Evolutionary conservation across 2,329 filamentous ascomycete genomes (phyloP), one percentile per base, ranked within the genome.

Genomic region (Fusarium ambrosium): DNA sequence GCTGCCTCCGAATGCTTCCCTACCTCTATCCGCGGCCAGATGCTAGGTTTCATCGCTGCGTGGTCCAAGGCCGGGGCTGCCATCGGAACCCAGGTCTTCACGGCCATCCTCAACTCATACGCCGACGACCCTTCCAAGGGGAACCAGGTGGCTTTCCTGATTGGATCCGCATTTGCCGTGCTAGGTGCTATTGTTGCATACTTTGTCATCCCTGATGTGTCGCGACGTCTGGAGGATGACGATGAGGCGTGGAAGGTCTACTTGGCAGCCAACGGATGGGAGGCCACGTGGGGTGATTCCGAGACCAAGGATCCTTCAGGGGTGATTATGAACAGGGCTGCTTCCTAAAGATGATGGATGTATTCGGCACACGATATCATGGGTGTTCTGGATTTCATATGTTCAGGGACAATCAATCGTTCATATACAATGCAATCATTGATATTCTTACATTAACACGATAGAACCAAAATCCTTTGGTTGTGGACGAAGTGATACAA

Each of bases 11-110:
- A 89, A 68, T 86, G 83, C 29, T 89, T 88, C 78, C 86, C 87
- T 0, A 89, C 87, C 0, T 84, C 85, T 0, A 82, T 89, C 4
- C 82, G 87, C 2, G 87, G 86, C 0, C 86, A 88, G 62, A 87
- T 86, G 77, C 82, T 88, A 67, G 87, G 87, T 1, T 81, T 88
- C 60, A 83, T 86, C 1, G 81, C 86, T 0, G 87, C 86, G 0
- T 84, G 84, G 20, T 85, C 85, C 14, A 89, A 89, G 67, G 86
- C 86, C 1, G 87, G 87, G 1, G 86, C 86, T 0, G 85, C 86
- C 0, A 85, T 89, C 20, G 87, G 87, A 1, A 88, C 86, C 0
- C 81, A 87, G 65, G 86, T 87, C 4, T 89, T 89, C 66, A 87
- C 83, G 0, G 85, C 87, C 0, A 89, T 90, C 53, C 84, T 87